These are phyloP conservation scores for Melampsora occidentalis DNA, from an alignment of 1,284 basidiomycete genomes.

Conservation along the genomic window DNA sequence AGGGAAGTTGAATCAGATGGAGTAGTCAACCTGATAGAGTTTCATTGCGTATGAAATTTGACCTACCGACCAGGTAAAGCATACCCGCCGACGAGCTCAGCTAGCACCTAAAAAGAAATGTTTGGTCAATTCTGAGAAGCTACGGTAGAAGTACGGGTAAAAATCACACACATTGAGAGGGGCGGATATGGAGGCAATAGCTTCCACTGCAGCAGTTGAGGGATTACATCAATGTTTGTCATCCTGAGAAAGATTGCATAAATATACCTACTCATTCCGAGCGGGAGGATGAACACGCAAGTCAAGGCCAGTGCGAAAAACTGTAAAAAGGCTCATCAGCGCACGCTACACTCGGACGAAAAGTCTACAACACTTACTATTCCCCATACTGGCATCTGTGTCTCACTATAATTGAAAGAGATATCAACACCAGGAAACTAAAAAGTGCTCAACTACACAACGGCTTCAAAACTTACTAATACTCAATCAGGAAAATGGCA, in stretches of 20 bases:
- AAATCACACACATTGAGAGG: conserved; percentile 28
- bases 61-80: conserved; percentile 23
- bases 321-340: background rate
- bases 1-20: background rate
- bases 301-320: conserved; percentile 28
- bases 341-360: too few species aligned
- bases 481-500: conserved; percentile 49
- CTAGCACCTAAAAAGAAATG: conserved; percentile 11
- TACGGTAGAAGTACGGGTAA: background rate
- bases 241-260: background rate
- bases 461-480: conserved; percentile 20
- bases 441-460: too few species aligned
- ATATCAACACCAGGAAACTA: background rate
- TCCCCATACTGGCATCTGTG: conserved; percentile 42
- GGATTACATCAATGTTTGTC: background rate
- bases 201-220: conserved; percentile 6
- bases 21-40: background rate
- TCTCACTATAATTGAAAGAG: conserved; percentile 11
- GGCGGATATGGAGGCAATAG: conserved; percentile 27
- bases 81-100: conserved; percentile 41
- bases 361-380: conserved; percentile 15
- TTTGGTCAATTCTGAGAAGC: background rate
- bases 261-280: conserved; percentile 25
- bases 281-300: conserved; percentile 25
- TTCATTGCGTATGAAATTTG: too few species aligned